phyloP scores from a whole-genome alignment of 768 basidiomycete species.

The Xanthoconium purpureum region DNA sequence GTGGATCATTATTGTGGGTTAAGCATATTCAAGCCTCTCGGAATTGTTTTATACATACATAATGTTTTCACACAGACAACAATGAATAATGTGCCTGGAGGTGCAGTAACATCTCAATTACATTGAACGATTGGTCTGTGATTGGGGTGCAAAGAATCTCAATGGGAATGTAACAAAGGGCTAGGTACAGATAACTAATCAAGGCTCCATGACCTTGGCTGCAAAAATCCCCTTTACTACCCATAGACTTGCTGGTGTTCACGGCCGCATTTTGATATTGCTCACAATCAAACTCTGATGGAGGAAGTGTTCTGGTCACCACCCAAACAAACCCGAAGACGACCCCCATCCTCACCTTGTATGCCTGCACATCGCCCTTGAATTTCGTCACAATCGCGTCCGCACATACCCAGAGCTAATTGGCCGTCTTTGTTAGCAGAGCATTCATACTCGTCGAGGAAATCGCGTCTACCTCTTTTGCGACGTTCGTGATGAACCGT shows the following conservation, averaged over 20 bases:
- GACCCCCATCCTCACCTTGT: slow-evolving; percentile 61
- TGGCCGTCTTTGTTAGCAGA: slow-evolving; percentile 1
- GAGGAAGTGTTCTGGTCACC: background rate
- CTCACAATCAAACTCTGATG: slow-evolving; percentile 69
- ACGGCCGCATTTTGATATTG: slow-evolving; percentile 59
- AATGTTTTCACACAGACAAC: no score
- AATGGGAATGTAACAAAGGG: no score
- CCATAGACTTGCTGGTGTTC: background rate
- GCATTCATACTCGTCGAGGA: background rate
- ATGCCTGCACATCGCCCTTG: slow-evolving; percentile 84
- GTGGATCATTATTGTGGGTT: no score
- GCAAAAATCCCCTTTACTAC: no score
- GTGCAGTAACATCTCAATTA: no score
- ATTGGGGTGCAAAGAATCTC: no score
- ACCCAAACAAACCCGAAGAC: background rate
- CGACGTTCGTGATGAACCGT: slow-evolving; percentile 87
- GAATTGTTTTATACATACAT: no score
- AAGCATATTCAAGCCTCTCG: no score
- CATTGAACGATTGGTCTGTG: no score
- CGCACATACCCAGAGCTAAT: slow-evolving; percentile 86
- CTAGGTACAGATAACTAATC: no score
- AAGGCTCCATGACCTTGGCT: slow-evolving; percentile 42
- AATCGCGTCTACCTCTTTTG: slow-evolving; percentile 57
- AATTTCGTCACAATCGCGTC: slow-evolving; percentile 81
- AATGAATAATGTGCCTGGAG: no score